phyloP scores from a whole-genome alignment of 371 early-diverging fungal genomes.

The Rhizomucor pusillus region DNA sequence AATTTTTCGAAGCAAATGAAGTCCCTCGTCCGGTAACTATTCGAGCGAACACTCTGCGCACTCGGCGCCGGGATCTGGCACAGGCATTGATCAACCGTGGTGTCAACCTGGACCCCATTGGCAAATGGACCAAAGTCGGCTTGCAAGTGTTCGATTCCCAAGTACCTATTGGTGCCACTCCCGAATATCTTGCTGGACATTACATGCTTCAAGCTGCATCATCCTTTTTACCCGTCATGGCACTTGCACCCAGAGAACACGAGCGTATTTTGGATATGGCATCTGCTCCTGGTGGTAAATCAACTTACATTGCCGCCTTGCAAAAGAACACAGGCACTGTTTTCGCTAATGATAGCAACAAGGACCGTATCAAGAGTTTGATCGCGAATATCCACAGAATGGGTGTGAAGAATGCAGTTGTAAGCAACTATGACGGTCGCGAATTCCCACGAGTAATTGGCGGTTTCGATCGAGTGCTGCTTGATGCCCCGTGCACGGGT shows the following conservation, averaged over 20 bases:
- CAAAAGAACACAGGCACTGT: constrained; percentile 98
- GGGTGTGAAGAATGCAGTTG: constrained; percentile 92
- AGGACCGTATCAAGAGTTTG: constrained; percentile 89
- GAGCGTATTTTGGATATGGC: constrained; percentile 99
- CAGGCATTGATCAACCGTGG: constrained; percentile 95
- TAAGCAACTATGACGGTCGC: constrained; percentile 97
- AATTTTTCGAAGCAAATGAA: constrained; percentile 99
- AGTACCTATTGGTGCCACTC: constrained; percentile 96
- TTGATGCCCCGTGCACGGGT: constrained; percentile 99
- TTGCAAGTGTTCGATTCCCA: constrained; percentile 89
- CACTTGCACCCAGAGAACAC: constrained; percentile 91
- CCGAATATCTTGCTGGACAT: constrained; percentile 99
- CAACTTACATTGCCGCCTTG: constrained; percentile 93
- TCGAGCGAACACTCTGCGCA: constrained; percentile 96
- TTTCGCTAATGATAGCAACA: constrained; percentile 97
- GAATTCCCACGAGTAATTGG: constrained; percentile 94
- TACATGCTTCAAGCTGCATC: constrained; percentile 99
- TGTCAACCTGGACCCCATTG: constrained; percentile 97
- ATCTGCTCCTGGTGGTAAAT: constrained; percentile 99
- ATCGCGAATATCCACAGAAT: constrained; percentile 95
- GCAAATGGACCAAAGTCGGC: constrained; percentile 93
- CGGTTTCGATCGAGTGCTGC: constrained; percentile 96
- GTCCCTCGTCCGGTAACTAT: constrained; percentile 97
- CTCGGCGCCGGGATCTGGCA: constrained; percentile 93
- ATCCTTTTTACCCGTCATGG: constrained; percentile 98